Conservation (phyloP, 2,329 filamentous ascomycete species). For the Aureobasidium sp. region DNA sequence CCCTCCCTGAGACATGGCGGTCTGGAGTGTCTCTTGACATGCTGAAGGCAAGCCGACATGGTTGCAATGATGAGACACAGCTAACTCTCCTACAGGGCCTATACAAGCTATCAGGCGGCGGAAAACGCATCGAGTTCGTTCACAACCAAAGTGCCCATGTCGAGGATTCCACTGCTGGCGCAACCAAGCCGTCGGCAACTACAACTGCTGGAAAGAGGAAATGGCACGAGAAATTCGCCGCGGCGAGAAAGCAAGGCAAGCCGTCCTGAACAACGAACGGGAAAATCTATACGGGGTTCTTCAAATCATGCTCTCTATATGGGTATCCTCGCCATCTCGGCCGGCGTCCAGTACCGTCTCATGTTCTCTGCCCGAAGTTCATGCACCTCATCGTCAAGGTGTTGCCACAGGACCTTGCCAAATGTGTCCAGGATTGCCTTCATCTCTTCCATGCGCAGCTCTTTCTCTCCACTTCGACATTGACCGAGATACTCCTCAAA, state of each 20-base stretch:
- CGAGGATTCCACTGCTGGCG: neutral
- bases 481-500: slow-evolving; percentile 24
- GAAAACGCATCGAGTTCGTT: slow-evolving; percentile 3
- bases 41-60: slow-evolving; percentile 16
- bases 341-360: slow-evolving; percentile 68
- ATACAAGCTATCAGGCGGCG: slow-evolving; percentile 1
- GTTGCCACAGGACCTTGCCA: slow-evolving; percentile 69
- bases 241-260: slow-evolving; percentile 14
- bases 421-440: slow-evolving; percentile 68
- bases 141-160: neutral
- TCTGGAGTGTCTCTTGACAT: slow-evolving; percentile 17
- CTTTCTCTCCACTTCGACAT: slow-evolving; percentile 49
- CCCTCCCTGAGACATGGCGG: slow-evolving; percentile 26
- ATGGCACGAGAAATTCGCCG: slow-evolving; percentile 32
- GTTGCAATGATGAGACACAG: neutral
- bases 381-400: slow-evolving; percentile 77
- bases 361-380: slow-evolving; percentile 78
- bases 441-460: slow-evolving; percentile 49
- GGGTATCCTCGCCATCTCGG: slow-evolving; percentile 63
- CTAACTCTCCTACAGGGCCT: neutral
- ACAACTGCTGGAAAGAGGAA: slow-evolving; percentile 25
- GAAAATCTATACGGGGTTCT: neutral
- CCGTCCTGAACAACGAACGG: neutral
- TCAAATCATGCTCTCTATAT: slow-evolving; percentile 41
- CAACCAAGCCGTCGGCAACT: neutral